These are phyloP conservation scores for Diaporthe citrichinensis DNA, from an alignment of 2,329 filamentous ascomycete genomes.

Conservation along the genomic window DNA sequence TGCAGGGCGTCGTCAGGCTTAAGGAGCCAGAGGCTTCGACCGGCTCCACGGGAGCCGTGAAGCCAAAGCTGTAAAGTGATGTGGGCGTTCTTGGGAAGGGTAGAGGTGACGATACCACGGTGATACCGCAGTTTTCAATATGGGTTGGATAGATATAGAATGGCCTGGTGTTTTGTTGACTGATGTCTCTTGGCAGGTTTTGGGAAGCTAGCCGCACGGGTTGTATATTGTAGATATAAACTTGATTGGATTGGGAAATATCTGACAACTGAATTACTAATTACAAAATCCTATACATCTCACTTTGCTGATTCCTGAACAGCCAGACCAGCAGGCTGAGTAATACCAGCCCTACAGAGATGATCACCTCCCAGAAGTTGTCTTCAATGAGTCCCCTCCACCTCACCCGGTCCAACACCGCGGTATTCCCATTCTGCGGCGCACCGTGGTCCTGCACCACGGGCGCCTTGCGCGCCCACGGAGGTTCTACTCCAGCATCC, in stretches of 20 bases:
- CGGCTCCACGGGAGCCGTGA: background rate
- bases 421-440: constrained; percentile 42
- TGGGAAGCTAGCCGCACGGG: background rate
- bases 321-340: constrained; percentile 19
- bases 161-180: background rate
- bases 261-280: background rate
- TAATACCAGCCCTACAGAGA: background rate
- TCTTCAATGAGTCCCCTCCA: constrained; percentile 36
- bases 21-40: constrained; percentile 30
- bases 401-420: constrained; percentile 36
- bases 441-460: constrained; percentile 44
- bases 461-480: constrained; percentile 48
- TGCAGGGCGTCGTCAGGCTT: constrained; percentile 36
- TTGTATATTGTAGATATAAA: background rate
- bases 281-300: background rate
- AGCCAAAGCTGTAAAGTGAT: constrained; percentile 35
- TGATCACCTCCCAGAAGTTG: constrained; percentile 4
- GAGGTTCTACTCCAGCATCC: constrained; percentile 49
- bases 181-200: no score
- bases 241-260: background rate
- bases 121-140: no score
- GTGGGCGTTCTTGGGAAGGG: background rate
- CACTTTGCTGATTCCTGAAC: background rate
- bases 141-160: background rate
- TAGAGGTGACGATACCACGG: constrained; percentile 22